Evolutionary conservation across 2,329 filamentous ascomycete species (phyloP).

Genomic region (Pleurostoma richardsiae): DNA sequence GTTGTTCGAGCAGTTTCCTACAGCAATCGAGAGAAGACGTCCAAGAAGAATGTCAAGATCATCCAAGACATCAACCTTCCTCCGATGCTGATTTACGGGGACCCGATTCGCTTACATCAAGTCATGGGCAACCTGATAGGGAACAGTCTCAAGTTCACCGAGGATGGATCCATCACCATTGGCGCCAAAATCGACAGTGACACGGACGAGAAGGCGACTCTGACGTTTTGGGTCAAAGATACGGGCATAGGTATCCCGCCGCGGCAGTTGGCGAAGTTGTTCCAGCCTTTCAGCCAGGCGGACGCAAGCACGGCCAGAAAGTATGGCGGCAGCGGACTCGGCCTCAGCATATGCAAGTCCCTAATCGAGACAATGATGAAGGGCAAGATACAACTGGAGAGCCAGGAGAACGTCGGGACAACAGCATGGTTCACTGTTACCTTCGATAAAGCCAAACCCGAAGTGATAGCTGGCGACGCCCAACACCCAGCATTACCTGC

Average conservation of each 20-base stretch:
- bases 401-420: slow-evolving; percentile 65
- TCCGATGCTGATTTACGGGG: slow-evolving; percentile 66
- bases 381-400: slow-evolving; percentile 78
- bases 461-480: slow-evolving; percentile 53
- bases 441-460: slow-evolving; percentile 73
- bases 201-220: slow-evolving; percentile 61
- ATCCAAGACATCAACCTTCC: slow-evolving; percentile 68
- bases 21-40: slow-evolving; percentile 59
- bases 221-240: slow-evolving; percentile 83
- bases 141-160: slow-evolving; percentile 93
- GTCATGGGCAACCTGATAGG: slow-evolving; percentile 79
- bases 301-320: slow-evolving; percentile 86
- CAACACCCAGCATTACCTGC: slow-evolving; percentile 23
- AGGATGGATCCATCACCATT: slow-evolving; percentile 80
- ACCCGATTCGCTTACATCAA: slow-evolving; percentile 62
- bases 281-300: slow-evolving; percentile 89
- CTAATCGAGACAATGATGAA: slow-evolving; percentile 91
- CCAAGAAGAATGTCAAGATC: slow-evolving; percentile 58
- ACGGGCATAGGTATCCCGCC: slow-evolving; percentile 88
- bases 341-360: slow-evolving; percentile 90
- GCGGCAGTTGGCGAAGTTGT: slow-evolving; percentile 77
- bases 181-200: slow-evolving; percentile 69
- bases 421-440: slow-evolving; percentile 74
- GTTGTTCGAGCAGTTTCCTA: slow-evolving; percentile 63
- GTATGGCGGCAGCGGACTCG: slow-evolving; percentile 87